Evolutionary conservation across 345 rosid genomes (phyloP).

Genomic region (Raphanus raphanistrum): DNA sequence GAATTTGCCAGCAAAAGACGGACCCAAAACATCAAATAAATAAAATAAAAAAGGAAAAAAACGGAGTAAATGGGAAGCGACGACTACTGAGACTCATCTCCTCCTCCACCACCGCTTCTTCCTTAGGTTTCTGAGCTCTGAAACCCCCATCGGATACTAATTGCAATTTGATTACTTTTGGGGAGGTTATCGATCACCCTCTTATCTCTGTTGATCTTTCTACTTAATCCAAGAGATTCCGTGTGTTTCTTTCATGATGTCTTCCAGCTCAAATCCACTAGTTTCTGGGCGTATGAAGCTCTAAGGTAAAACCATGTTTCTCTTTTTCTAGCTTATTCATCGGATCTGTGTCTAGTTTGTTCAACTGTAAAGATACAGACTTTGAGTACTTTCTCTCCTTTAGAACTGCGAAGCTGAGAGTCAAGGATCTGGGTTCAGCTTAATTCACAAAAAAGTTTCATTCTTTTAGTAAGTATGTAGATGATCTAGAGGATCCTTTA

Average conservation of each 20-base stretch:
- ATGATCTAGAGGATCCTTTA: constrained; percentile 5
- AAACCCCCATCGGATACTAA: constrained; percentile 11
- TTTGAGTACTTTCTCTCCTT: not conserved
- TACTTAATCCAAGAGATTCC: not conserved
- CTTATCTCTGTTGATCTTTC: not conserved
- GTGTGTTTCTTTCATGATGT: too few relatives aligned
- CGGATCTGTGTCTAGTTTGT: constrained; percentile 32
- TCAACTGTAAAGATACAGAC: constrained; percentile 3
- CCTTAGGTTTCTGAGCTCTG: constrained; percentile 20
- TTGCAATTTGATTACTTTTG: constrained; percentile 4
- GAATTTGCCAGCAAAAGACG: constrained; percentile 41
- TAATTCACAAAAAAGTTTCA: not conserved
- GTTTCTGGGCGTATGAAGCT: constrained; percentile 10
- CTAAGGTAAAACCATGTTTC: constrained; percentile 16
- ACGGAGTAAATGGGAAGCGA: constrained; percentile 39
- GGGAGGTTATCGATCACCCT: not conserved
- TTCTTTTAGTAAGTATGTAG: not conserved
- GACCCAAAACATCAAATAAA: constrained; percentile 25
- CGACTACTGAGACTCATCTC: constrained; percentile 39
- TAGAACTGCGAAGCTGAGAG: constrained; percentile 6
- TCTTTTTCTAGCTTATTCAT: not conserved
- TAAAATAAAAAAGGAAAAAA: constrained; percentile 8
- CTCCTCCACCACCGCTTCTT: constrained; percentile 10
- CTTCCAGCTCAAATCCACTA: constrained; percentile 11
- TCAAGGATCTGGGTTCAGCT: constrained; percentile 22